These are phyloP conservation scores for Yarrowia hollandica DNA, from an alignment of 805 yeast genomes.

Conservation along the genomic window DNA sequence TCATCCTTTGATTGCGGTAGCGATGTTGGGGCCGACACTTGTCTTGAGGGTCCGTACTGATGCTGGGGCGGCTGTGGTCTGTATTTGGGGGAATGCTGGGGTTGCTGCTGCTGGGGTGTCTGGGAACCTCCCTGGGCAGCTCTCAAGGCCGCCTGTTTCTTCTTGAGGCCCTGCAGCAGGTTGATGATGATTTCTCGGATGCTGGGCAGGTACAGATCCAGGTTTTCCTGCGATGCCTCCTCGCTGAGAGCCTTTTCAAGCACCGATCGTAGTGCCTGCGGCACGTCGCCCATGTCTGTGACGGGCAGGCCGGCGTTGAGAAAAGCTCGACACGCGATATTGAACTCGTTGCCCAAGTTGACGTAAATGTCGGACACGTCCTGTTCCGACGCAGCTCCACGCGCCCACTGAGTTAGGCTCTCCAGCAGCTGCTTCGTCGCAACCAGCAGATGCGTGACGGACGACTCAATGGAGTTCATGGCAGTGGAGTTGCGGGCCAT, in stretches of 20 bases:
- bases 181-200: constrained; percentile 84
- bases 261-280: constrained; percentile 72
- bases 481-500: constrained; percentile 26
- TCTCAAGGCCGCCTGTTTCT: constrained; percentile 65
- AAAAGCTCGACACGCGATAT: constrained; percentile 80
- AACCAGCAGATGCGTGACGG: constrained; percentile 75
- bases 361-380: constrained; percentile 91
- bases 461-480: constrained; percentile 65
- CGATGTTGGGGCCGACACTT: constrained; percentile 18
- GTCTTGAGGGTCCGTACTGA: constrained; percentile 19
- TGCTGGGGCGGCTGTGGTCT: constrained; percentile 26
- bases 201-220: constrained; percentile 77
- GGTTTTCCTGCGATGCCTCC: constrained; percentile 76
- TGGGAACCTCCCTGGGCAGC: neutral
- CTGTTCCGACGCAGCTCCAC: constrained; percentile 70
- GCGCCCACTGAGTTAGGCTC: constrained; percentile 86
- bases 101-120: neutral
- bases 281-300: constrained; percentile 83
- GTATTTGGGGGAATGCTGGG: neutral
- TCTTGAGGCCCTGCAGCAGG: constrained; percentile 73
- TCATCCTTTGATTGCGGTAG: constrained; percentile 8
- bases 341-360: constrained; percentile 88
- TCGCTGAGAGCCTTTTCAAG: constrained; percentile 85
- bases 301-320: constrained; percentile 75
- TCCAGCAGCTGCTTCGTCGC: constrained; percentile 89